Percentiles rank a stretch among this genome's conserved stretches.
Evolutionary conservation across 2,329 filamentous ascomycete genomes (phyloP).

Genomic region (Fusarium scirpi): DNA sequence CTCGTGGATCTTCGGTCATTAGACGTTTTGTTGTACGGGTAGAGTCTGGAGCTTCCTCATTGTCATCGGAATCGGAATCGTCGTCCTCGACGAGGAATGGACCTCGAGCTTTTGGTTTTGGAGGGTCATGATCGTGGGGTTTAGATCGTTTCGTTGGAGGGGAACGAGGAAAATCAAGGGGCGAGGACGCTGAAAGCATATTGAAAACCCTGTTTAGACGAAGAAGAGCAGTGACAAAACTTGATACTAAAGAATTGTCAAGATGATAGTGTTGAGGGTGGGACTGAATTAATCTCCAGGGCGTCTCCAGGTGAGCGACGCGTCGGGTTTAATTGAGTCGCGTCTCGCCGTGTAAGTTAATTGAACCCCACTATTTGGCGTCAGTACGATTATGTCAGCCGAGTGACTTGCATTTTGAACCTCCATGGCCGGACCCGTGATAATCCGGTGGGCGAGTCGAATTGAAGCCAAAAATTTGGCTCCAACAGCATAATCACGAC

Average conservation of each 20-base stretch:
- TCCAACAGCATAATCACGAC: constrained; percentile 41
- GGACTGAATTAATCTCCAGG: constrained; percentile 24
- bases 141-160: constrained; percentile 53
- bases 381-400: constrained; percentile 40
- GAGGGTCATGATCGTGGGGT: constrained; percentile 51
- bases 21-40: constrained; percentile 49
- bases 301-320: constrained; percentile 39
- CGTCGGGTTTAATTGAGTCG: constrained; percentile 50
- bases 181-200: constrained; percentile 72
- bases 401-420: neutral
- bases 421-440: constrained; percentile 38
- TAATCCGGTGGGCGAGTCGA: constrained; percentile 47
- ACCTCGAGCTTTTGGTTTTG: constrained; percentile 53
- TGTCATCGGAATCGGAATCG: constrained; percentile 50
- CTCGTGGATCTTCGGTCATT: constrained; percentile 47
- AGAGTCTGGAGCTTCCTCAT: neutral
- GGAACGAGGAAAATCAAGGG: constrained; percentile 66
- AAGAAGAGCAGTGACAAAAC: neutral
- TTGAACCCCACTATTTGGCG: constrained; percentile 29
- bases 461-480: constrained; percentile 50
- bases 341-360: constrained; percentile 29
- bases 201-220: constrained; percentile 28
- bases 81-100: constrained; percentile 57
- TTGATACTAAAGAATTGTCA: neutral
- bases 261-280: constrained; percentile 21